A percentile compares a stretch with the other conserved stretches of the same genome.
Conservation (phyloP, 495 filamentous ascomycete species). For the Hypoxylon trugodes region DNA sequence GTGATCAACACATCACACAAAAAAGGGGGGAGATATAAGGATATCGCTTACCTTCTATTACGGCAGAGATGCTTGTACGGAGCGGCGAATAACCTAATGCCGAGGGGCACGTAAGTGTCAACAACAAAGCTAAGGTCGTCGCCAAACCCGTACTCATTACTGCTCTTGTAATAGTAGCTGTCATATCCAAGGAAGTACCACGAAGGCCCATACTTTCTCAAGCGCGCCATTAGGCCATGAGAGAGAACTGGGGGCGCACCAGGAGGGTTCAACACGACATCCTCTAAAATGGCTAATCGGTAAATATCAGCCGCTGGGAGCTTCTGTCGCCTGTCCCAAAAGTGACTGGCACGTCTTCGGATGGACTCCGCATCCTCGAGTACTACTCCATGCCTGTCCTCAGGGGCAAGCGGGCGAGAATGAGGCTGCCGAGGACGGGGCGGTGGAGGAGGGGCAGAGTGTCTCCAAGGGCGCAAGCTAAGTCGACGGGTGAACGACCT, state of each 20-base stretch:
- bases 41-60: too few species aligned
- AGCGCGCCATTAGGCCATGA: not conserved
- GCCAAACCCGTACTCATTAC: not conserved
- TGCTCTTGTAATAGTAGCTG: slow-evolving; percentile 8
- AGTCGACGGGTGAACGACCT: too few species aligned
- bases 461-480: too few species aligned
- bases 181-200: slow-evolving; percentile 23
- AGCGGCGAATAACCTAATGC: not conserved
- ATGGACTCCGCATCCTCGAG: too few species aligned
- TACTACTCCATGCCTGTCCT: too few species aligned
- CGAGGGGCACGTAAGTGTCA: slow-evolving; percentile 8
- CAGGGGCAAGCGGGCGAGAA: too few species aligned
- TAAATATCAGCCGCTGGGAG: not conserved
- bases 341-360: too few species aligned
- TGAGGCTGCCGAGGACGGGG: too few species aligned
- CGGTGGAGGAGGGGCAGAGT: too few species aligned
- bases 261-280: slow-evolving; percentile 7
- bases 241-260: not conserved
- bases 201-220: not conserved
- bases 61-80: slow-evolving; percentile 27
- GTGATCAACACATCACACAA: too few species aligned
- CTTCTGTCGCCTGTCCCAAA: too few species aligned
- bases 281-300: slow-evolving; percentile 13
- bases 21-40: too few species aligned
- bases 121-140: not conserved